Conservation (phyloP, 148 eudicot species). For the Vaccinium darrowii region DNA sequence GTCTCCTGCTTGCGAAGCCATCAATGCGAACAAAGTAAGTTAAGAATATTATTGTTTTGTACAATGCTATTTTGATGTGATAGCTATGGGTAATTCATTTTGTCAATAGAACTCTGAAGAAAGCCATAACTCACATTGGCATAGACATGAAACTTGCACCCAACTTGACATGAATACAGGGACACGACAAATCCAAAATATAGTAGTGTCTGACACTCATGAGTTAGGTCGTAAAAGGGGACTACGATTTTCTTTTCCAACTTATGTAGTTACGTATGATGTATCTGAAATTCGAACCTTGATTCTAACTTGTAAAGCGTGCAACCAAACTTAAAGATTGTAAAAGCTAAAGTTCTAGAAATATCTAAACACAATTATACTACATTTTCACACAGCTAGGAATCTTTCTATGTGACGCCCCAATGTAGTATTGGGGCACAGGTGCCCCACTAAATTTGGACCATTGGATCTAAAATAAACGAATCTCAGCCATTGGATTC, state of each 20-base stretch:
- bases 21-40: conserved; percentile 16
- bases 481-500: no score
- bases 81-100: background rate
- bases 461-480: no score
- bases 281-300: background rate
- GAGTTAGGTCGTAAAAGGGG: background rate
- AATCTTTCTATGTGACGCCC: no score
- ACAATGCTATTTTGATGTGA: background rate
- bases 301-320: background rate
- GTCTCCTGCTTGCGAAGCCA: conserved; percentile 20
- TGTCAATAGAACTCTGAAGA: background rate
- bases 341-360: background rate
- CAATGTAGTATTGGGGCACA: no score
- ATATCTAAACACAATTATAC: background rate
- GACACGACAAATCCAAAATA: background rate
- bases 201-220: background rate
- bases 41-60: background rate
- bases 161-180: background rate
- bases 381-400: background rate
- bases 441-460: no score
- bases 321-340: background rate
- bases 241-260: background rate
- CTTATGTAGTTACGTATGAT: no score
- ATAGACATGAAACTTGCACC: background rate
- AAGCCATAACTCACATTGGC: background rate